Evolutionary conservation across 2,329 filamentous ascomycete genomes (phyloP), one percentile per base, ranked within the genome.

Genomic region (Fusarium coicis): DNA sequence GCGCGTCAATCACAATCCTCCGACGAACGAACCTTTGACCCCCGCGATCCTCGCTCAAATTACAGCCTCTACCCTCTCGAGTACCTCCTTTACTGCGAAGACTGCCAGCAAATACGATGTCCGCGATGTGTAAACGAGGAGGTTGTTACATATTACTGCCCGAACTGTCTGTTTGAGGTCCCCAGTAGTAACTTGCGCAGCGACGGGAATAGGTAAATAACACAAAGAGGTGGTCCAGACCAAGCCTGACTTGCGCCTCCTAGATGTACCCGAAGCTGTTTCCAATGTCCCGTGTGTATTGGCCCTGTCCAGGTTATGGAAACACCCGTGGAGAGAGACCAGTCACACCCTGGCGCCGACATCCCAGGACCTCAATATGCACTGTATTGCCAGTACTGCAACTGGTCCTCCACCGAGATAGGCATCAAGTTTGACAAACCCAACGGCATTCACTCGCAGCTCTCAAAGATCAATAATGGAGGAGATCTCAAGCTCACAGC

Each of bases 31-130:
- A 92, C 93, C 8, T 97, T 99, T 81, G 93, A 99, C 80, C 95
- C 96, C 5, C 91, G 93, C 76, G 91, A 92, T 68, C 90, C 93
- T 21, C 92, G 95, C 42, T 93, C 96, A 66, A 96, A 95, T 81
- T 98, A 94, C 86, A 95, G 94, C 74, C 87, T 99, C 37, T 98
- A 96, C 79, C 96, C 96, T 2, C 91, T 98, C 49, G 96, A 98
- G 79, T 92, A 98, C 80, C 89, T 99, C 32, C 88, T 98, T 44
- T 99, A 97, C 85, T 99, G 96, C 85, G 96, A 97, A 80, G 96
- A 98, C 81, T 99, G 96, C 82, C 94, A 97, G 80, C 93, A 97
- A 82, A 97, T 98, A 70, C 93, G 96, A 75, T 99, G 96, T 80
- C 93, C 94, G 10, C 88, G 95, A 84, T 99, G 96, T 79, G 93